These are phyloP conservation scores for Kwoniella dejecticola DNA, from an alignment of 768 basidiomycete genomes.

Conservation along the genomic window DNA sequence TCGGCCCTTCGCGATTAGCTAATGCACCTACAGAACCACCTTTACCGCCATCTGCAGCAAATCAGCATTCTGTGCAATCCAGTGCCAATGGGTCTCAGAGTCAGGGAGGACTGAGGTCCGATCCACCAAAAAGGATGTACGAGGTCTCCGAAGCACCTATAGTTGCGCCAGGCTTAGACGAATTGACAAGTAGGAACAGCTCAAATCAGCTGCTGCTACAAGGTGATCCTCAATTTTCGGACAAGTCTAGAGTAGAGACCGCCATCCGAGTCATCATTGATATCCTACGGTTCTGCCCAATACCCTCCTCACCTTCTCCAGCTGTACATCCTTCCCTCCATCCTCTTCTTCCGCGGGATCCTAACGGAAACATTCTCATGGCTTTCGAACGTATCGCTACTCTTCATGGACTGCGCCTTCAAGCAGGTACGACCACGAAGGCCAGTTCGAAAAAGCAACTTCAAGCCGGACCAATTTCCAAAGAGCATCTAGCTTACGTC, in stretches of 20 bases:
- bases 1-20: constrained; percentile 2
- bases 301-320: constrained; percentile 14
- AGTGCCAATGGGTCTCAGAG: constrained; percentile 24
- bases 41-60: not conserved
- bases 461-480: constrained; percentile 34
- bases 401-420: constrained; percentile 38
- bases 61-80: not conserved
- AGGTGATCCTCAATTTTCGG: constrained; percentile 47
- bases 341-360: constrained; percentile 26
- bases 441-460: constrained; percentile 46
- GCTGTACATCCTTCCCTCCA: constrained; percentile 25
- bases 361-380: constrained; percentile 25
- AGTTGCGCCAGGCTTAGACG: constrained; percentile 24
- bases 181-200: constrained; percentile 23
- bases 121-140: constrained; percentile 40
- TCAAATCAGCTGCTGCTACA: constrained; percentile 38
- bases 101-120: constrained; percentile 34
- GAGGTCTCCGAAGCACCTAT: constrained; percentile 37
- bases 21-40: constrained; percentile 2
- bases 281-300: constrained; percentile 35
- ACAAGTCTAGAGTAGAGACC: constrained; percentile 48
- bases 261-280: constrained; percentile 50
- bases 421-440: constrained; percentile 48
- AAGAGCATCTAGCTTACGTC: constrained; percentile 39
- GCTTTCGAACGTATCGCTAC: constrained; percentile 38